A percentile compares a stretch with the other conserved stretches of the same genome.
phyloP scores from a whole-genome alignment of 106 monocot genomes.

The Hemerocallis citrina region DNA sequence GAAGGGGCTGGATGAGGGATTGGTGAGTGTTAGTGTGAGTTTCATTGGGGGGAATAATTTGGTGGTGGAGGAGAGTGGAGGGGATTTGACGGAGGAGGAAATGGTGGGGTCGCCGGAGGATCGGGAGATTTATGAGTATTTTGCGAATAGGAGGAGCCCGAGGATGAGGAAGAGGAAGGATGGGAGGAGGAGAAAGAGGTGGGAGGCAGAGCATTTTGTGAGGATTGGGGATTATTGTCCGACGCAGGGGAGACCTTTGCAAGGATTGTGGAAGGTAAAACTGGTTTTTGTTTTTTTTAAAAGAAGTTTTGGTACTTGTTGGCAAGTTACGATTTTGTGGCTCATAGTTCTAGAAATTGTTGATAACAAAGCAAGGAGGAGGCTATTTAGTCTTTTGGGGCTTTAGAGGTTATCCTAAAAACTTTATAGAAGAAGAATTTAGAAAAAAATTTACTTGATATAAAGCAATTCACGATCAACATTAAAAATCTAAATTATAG shows the following conservation, averaged over 20 bases:
- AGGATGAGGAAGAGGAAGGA: conserved; percentile 76
- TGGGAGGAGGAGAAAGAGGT: conserved; percentile 56
- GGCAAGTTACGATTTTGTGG: no score
- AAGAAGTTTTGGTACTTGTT: no score
- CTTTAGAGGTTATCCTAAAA: no score
- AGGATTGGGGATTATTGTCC: conserved; percentile 51
- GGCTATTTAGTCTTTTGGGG: no score
- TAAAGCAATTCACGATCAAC: no score
- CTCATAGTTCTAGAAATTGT: no score
- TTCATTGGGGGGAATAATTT: conserved; percentile 75
- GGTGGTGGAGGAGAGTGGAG: conserved; percentile 45
- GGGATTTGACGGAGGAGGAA: conserved; percentile 17
- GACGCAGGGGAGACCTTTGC: conserved; percentile 55
- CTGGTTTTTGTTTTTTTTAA: no score
- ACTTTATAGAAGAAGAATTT: no score
- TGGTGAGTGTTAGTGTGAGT: conserved; percentile 47
- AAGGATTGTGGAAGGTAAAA: conserved; percentile 99
- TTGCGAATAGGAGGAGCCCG: conserved; percentile 83
- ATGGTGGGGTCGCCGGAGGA: conserved; percentile 53
- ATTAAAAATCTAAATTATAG: no score
- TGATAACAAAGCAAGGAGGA: no score
- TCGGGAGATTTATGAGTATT: conserved; percentile 74
- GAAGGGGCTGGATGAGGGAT: conserved; percentile 17
- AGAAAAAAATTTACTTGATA: no score
- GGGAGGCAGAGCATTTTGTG: conserved; percentile 69